Evolutionary conservation across 2,329 filamentous ascomycete genomes (phyloP), one percentile per base, ranked within the genome.

Genomic region (Scedosporium aurantiacum): DNA sequence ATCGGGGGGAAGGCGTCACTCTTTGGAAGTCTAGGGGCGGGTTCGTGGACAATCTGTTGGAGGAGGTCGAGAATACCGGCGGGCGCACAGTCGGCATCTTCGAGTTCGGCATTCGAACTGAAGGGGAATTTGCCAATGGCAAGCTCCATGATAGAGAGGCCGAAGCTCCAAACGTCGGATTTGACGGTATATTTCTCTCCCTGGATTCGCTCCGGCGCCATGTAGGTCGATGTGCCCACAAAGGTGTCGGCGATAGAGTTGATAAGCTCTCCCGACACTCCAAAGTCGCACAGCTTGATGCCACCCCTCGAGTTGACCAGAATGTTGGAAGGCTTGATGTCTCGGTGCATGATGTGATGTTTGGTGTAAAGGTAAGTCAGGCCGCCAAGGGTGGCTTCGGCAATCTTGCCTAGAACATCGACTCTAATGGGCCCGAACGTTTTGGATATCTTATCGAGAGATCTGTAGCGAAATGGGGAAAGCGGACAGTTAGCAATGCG

Each of bases 181-280:
- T 97, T 97, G 69, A 99, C 93, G 0, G 93, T 96, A 75, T 99
- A 99, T 68, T 90, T 91, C 65, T 94, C 91, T 64, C 94, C 94
- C 73, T 97, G 92, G 67, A 99, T 99, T 73, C 94, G 86, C 78
- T 99, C 94, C 0, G 94, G 94, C 0, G 94, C 94, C 94, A 99
- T 99, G 79, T 99, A 99, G 61, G 94, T 99, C 43, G 94, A 97
- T 1, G 94, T 99, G 60, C 94, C 94, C 41, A 99, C 94, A 69
- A 99, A 99, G 0, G 94, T 99, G 71, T 97, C 93, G 59, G 94
- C 94, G 66, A 99, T 91, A 4, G 94, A 97, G 76, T 97, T 97
- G 72, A 97, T 91, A 16, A 97, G 84, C 74, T 99, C 94, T 66
- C 92, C 94, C 4, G 93, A 97, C n/a, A 99, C 94, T 68, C 94